Percentiles rank a stretch among this genome's conserved stretches.
Evolutionary conservation across 2,329 filamentous ascomycete species (phyloP).

Genomic region (Didymosphaeria variabile): DNA sequence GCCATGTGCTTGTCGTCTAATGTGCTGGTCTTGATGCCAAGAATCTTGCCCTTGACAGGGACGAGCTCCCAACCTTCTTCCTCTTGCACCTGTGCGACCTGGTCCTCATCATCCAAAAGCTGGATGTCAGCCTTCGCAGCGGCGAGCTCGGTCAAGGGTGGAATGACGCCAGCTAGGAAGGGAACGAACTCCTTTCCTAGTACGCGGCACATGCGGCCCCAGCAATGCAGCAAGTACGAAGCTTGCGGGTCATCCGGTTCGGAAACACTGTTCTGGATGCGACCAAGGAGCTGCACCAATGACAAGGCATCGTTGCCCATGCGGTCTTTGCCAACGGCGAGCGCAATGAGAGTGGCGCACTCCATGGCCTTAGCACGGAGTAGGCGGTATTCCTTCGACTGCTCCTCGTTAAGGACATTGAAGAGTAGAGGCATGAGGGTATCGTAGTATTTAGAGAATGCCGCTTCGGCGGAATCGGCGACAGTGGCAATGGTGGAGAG

Average conservation of each 20-base stretch:
- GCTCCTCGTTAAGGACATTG: slow-evolving; percentile 86
- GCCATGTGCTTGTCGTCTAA: slow-evolving; percentile 99
- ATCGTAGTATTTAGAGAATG: slow-evolving; percentile 94
- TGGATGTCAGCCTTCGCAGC: slow-evolving; percentile 98
- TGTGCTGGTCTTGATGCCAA: slow-evolving; percentile 95
- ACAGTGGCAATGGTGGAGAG: slow-evolving; percentile 98
- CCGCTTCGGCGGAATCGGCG: slow-evolving; percentile 95
- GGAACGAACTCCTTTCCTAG: slow-evolving; percentile 90
- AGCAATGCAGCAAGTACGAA: slow-evolving; percentile 97
- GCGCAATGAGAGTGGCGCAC: slow-evolving; percentile 92
- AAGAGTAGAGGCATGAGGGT: slow-evolving; percentile 95
- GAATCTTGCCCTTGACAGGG: slow-evolving; percentile 95
- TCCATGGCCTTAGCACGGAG: slow-evolving; percentile 98
- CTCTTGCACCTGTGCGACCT: slow-evolving; percentile 89
- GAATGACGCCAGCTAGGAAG: slow-evolving; percentile 93
- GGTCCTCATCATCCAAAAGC: slow-evolving; percentile 91
- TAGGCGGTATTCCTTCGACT: slow-evolving; percentile 90
- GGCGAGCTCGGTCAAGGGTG: slow-evolving; percentile 87
- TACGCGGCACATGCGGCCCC: slow-evolving; percentile 98
- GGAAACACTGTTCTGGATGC: slow-evolving; percentile 81
- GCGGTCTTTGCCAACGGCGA: slow-evolving; percentile 92
- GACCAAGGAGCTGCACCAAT: slow-evolving; percentile 85
- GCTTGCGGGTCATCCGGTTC: slow-evolving; percentile 95
- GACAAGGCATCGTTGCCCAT: slow-evolving; percentile 88
- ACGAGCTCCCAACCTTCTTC: slow-evolving; percentile 98